A percentile compares a stretch with the other conserved stretches of the same genome.
Conservation (phyloP, 164 flowering plant genomes). For the Nymphaea colorata region DNA sequence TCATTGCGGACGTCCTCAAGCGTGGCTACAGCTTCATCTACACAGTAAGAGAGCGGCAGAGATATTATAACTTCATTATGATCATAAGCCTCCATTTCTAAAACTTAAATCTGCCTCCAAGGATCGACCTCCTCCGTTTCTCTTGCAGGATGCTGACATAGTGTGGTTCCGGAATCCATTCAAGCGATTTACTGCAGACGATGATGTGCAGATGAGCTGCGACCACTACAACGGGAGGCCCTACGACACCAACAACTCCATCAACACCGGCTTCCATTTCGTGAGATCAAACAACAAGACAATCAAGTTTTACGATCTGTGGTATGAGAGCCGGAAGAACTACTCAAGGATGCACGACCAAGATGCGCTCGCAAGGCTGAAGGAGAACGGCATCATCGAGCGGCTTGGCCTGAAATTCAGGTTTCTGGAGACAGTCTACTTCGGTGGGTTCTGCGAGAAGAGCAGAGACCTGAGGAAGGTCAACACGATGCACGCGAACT, state of each 20-base stretch:
- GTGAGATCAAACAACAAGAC: conserved; percentile 44
- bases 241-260: conserved; percentile 10
- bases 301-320: conserved; percentile 22
- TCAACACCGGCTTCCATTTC: conserved; percentile 52
- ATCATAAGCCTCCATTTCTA: neutral
- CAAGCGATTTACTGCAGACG: conserved; percentile 13
- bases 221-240: conserved; percentile 30
- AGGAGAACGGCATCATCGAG: conserved; percentile 12
- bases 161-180: conserved; percentile 56
- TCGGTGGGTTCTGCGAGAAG: neutral
- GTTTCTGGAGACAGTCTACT: neutral
- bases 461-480: neutral
- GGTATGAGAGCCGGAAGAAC: conserved; percentile 36
- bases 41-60: conserved; percentile 28
- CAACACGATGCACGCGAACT: conserved; percentile 1
- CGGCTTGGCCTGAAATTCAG: neutral
- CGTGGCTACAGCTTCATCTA: conserved; percentile 59
- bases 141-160: conserved; percentile 45
- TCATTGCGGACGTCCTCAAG: conserved; percentile 38
- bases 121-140: neutral
- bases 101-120: neutral
- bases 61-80: too few relatives aligned
- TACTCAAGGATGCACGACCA: conserved; percentile 39
- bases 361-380: conserved; percentile 32
- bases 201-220: conserved; percentile 40